phyloP scores from a whole-genome alignment of 2,329 filamentous ascomycete species.

The Coniochaeta sp. region DNA sequence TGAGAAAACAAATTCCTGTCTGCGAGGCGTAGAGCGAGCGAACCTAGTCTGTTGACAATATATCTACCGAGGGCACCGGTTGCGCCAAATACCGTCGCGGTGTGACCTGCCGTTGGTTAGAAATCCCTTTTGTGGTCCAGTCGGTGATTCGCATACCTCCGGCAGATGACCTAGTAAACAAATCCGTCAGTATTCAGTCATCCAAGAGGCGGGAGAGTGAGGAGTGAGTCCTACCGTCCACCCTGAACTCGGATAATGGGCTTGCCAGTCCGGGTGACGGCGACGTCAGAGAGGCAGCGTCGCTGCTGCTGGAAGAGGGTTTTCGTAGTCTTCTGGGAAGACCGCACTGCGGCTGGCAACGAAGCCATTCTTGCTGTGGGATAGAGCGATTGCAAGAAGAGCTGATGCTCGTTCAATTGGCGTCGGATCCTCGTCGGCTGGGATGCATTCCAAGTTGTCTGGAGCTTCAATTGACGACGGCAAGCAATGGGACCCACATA shows the following conservation, averaged over 20 bases:
- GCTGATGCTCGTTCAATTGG: constrained; percentile 20
- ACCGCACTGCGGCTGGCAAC: constrained; percentile 49
- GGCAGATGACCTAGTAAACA: constrained; percentile 61
- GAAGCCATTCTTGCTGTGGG: constrained; percentile 41
- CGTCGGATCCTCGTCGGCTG: constrained; percentile 12
- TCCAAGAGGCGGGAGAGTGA: constrained; percentile 10
- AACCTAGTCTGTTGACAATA: constrained; percentile 89
- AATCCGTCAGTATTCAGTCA: constrained; percentile 11
- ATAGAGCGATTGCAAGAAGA: constrained; percentile 22
- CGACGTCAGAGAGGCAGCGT: constrained; percentile 67
- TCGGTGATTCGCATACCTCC: constrained; percentile 55
- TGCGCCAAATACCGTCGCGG: constrained; percentile 94
- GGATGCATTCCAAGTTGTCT: constrained; percentile 1
- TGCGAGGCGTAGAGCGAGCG: constrained; percentile 9
- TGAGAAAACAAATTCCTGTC: constrained; percentile 13
- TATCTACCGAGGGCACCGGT: constrained; percentile 94
- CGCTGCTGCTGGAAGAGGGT: constrained; percentile 34
- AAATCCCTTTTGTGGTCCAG: constrained; percentile 5
- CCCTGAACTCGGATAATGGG: constrained; percentile 83
- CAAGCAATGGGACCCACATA: neutral
- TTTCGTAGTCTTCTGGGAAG: constrained; percentile 37
- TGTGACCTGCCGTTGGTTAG: constrained; percentile 59
- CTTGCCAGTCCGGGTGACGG: constrained; percentile 93
- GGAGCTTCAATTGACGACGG: constrained; percentile 1
- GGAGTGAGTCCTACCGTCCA: constrained; percentile 58